phyloP scores from a whole-genome alignment of 805 yeast species.

The Candida verbasci region DNA sequence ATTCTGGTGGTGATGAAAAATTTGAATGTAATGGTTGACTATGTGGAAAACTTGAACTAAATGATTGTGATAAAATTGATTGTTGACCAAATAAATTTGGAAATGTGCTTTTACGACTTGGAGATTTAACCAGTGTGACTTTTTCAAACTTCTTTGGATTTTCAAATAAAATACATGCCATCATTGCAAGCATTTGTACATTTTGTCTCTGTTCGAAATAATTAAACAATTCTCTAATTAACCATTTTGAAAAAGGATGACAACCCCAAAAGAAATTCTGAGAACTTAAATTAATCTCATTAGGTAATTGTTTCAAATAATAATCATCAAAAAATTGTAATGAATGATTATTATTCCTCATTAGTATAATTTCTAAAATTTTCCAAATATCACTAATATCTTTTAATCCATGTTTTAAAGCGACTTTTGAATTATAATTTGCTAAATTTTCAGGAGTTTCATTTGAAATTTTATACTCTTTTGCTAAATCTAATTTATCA shows the following conservation, averaged over 20 bases:
- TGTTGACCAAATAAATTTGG: not conserved
- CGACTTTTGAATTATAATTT: constrained; percentile 65
- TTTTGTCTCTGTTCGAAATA: constrained; percentile 65
- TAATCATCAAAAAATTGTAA: not conserved
- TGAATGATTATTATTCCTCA: constrained; percentile 26
- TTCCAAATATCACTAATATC: constrained; percentile 77
- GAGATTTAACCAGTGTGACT: too few species aligned
- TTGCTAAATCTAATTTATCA: constrained; percentile 65
- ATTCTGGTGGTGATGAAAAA: not conserved
- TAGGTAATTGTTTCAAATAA: not conserved
- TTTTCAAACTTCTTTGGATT: constrained; percentile 20
- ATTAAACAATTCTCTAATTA: constrained; percentile 54
- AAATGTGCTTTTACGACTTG: constrained; percentile 1
- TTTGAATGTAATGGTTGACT: not conserved
- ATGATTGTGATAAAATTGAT: not conserved
- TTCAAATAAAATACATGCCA: constrained; percentile 66
- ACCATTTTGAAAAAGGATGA: constrained; percentile 67
- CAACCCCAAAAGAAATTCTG: constrained; percentile 60
- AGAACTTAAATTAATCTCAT: not conserved
- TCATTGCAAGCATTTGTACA: constrained; percentile 86
- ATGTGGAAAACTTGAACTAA: not conserved
- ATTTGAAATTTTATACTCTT: constrained; percentile 61
- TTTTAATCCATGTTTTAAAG: constrained; percentile 53
- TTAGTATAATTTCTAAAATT: constrained; percentile 44
- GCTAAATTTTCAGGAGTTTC: constrained; percentile 63